Base-by-base conservation (phyloP, 2,329 filamentous ascomycete species). In the Mycosphaerella arachidis region DNA sequence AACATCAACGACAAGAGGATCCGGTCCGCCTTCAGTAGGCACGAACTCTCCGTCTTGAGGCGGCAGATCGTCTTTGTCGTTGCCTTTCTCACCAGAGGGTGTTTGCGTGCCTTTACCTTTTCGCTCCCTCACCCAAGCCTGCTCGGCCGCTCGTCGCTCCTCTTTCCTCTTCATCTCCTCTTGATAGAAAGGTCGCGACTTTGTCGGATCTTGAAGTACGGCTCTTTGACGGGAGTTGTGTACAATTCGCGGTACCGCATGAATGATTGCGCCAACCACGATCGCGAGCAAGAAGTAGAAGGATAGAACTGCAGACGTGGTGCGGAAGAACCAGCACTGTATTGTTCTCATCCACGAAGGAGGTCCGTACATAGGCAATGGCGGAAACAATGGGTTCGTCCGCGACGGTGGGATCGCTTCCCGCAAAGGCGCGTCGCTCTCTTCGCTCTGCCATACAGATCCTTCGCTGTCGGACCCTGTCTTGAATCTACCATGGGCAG, bases 381-480 rank as follows among this genome's bases (percentile, higher is more conserved):
- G 90, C 6, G 92, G 92, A 66, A 97, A 97, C 5, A 96, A 77
- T 3, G 90, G 89, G 66, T 92, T 87, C 1, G 90, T 92, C 64
- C 85, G 82, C 7, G 86, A 86, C 1, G 86, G 85, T 0, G 88
- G 86, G 30, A 78, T 70, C 16, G 75, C 76, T 60, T 75, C 70
- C 29, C 72, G 74, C 56, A 82, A 65, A 9, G 79, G 73, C 6
- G 72, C 75, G 43, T 69, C 67, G 0, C 74, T 58, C 27, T 79
- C 80, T 35, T 79, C 76, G 4, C 80, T 77, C 57, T 78, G 78
- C 61, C 80, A 69, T 64, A 3, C 57, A 16, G 51, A 52, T 4
- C 46, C 55, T 27, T 48, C 48, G 30, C 35, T 18, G n/a, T 40
- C 16, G 46, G 46, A n/a, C 50, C 54, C 72, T 53, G 57, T 68